These are phyloP conservation scores for Spiraea crenata DNA, from an alignment of 331 rosid genomes.

Conservation along the genomic window DNA sequence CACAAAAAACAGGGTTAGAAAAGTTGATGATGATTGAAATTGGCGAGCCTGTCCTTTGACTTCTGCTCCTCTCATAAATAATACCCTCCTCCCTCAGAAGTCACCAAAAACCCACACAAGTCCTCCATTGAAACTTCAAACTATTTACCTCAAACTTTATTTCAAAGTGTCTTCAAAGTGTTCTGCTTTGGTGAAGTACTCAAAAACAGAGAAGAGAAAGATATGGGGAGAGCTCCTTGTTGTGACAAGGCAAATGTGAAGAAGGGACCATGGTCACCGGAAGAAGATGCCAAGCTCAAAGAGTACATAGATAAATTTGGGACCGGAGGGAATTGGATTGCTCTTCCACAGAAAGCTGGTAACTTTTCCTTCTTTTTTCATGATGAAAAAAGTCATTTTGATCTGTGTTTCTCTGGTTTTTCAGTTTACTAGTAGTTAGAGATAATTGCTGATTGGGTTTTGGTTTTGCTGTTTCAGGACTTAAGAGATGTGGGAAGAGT, in stretches of 20 bases:
- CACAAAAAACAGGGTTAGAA: conserved; percentile 22
- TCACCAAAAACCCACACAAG: conserved; percentile 28
- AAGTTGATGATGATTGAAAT: conserved; percentile 37
- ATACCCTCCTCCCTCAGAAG: not conserved
- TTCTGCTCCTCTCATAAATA: conserved; percentile 35
- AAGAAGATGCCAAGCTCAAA: conserved; percentile 81
- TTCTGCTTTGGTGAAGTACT: too few relatives aligned
- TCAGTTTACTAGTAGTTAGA: not conserved
- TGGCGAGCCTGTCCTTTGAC: conserved; percentile 60
- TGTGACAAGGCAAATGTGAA: conserved; percentile 93
- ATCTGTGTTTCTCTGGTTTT: not conserved
- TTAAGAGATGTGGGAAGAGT: conserved; percentile 91
- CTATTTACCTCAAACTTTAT: not conserved
- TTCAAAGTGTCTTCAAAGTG: conserved; percentile 5
- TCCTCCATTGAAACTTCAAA: conserved; percentile 13
- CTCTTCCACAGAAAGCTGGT: conserved; percentile 87
- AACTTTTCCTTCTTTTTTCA: not conserved
- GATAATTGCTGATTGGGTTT: not conserved
- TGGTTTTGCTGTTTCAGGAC: conserved; percentile 43
- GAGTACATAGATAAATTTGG: conserved; percentile 66
- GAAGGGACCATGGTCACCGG: conserved; percentile 98
- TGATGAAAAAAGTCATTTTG: not conserved
- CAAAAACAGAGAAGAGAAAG: conserved; percentile 5
- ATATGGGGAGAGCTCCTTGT: conserved; percentile 95
- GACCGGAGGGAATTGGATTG: conserved; percentile 92